Base-by-base conservation (phyloP, 192 early-diverging fungal genomes). In the Coemansia sp. region DNA sequence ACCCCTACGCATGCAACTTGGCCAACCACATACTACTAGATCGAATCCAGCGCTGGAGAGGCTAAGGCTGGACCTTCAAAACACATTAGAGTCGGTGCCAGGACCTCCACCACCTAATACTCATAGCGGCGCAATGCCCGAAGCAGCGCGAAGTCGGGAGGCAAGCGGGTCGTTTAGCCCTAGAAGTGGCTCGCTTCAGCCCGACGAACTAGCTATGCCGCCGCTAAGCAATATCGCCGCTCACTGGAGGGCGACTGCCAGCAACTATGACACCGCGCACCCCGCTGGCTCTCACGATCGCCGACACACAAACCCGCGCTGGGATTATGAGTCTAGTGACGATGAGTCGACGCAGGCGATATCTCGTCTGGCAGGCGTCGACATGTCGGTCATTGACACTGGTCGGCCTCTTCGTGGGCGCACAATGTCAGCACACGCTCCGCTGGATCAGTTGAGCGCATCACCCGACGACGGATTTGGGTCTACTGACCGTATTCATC, bases 391-490 rank as follows among this genome's bases (percentile, higher is more conserved):
- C 59, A 19, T 74, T 3, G 79, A 82, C 62, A 43, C 64, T 6
- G 58, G 63, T 6, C 66, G 74, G 74, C 53, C 76, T 43, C 61
- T 39, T 38, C 74, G 79, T 19, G 75, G 68, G 35, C 74, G 74
- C 38, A 77, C 74, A 26, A 74, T 74, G 39, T 82, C 79, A 2
- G 53, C 63, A 6, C 44, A 32, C 6, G 58, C 57, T 33, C 55
- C 39, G 17, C 23, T 26, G 59, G 59, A 61, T 40, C 33, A 35
- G 3, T 61, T n/a, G 37, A 61, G 59, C 59, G 37, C 32, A 21
- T 44, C 62, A 23, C 40, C 62, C 19, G 59, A 61, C 59, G 59
- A 21, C 37, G 37, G 19, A 21, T 40, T 17, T 17, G n/a, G 32
- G 2, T 39, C 68, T 23, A 30, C 60, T 5, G 75, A 60, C 32